Evolutionary conservation across 2,329 filamentous ascomycete genomes (phyloP).

Genomic region (Lasiodiplodia hormozganensis): DNA sequence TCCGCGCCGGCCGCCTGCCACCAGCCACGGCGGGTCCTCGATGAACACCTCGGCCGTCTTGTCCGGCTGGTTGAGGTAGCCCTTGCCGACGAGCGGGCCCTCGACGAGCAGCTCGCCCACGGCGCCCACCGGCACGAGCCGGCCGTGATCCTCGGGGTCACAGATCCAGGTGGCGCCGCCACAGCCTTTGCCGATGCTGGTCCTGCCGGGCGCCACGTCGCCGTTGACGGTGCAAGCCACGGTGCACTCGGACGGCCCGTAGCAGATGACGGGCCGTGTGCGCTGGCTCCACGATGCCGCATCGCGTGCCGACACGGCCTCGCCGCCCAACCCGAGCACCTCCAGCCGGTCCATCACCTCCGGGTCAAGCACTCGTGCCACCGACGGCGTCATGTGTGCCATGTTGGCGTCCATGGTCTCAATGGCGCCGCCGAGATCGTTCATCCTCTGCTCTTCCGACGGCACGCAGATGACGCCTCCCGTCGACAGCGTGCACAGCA

Average conservation of each 20-base stretch:
- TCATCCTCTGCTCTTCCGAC: slow-evolving; percentile 60
- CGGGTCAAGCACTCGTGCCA: slow-evolving; percentile 56
- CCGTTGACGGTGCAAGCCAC: slow-evolving; percentile 32
- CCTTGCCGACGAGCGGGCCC: slow-evolving; percentile 56
- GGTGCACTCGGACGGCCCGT: slow-evolving; percentile 46
- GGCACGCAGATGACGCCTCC: slow-evolving; percentile 63
- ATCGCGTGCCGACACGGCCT: slow-evolving; percentile 48
- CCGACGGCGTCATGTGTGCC: slow-evolving; percentile 63
- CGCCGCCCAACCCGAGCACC: slow-evolving; percentile 50
- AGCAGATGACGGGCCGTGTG: slow-evolving; percentile 38
- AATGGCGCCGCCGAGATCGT: slow-evolving; percentile 46
- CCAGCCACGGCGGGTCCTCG: slow-evolving; percentile 35
- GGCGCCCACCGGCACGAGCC: slow-evolving; percentile 42
- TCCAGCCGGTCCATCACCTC: slow-evolving; percentile 49
- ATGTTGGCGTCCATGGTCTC: slow-evolving; percentile 60
- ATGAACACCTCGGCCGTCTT: slow-evolving; percentile 41
- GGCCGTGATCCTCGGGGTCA: slow-evolving; percentile 38
- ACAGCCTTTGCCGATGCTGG: slow-evolving; percentile 29
- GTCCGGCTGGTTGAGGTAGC: slow-evolving; percentile 37
- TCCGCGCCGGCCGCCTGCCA: slow-evolving; percentile 44
- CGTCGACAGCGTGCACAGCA: slow-evolving; percentile 45
- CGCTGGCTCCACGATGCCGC: slow-evolving; percentile 46
- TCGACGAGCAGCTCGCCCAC: slow-evolving; percentile 65
- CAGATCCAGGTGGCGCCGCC: slow-evolving; percentile 39
- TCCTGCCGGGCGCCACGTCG: slow-evolving; percentile 13